phyloP scores from a whole-genome alignment of 2,329 filamentous ascomycete genomes.

The Sarocladiaceae sp. region DNA sequence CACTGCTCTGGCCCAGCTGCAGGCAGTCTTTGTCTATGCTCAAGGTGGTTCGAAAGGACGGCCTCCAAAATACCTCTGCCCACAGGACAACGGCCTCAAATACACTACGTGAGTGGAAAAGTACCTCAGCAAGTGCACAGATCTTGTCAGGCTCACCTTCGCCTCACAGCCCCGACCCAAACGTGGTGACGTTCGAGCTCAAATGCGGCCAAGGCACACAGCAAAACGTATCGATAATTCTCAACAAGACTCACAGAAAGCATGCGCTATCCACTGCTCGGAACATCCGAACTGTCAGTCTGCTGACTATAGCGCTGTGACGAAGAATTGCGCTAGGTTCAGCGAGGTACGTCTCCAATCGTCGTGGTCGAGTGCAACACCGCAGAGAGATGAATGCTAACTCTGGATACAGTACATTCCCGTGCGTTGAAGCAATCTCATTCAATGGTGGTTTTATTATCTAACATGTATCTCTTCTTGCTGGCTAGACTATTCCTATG shows the following conservation, averaged over 20 bases:
- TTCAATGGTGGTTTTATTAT: too few species aligned
- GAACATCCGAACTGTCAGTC: constrained; percentile 6
- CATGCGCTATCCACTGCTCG: constrained; percentile 1
- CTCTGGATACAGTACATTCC: neutral
- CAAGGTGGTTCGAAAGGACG: constrained; percentile 7
- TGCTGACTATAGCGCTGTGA: neutral
- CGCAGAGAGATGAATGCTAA: neutral
- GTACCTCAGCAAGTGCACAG: neutral
- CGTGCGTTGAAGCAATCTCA: neutral
- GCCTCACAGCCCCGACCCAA: too few species aligned
- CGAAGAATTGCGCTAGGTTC: neutral
- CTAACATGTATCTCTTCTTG: too few species aligned
- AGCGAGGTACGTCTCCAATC: constrained; percentile 2
- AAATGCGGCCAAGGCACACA: constrained; percentile 6
- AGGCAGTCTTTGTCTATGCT: neutral
- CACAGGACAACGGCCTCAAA: neutral
- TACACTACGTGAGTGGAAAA: neutral
- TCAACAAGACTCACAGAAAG: neutral
- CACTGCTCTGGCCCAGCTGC: neutral
- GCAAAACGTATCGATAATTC: neutral
- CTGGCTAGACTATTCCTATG: constrained; percentile 5
- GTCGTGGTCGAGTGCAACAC: too few species aligned
- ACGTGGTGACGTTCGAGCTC: constrained; percentile 1
- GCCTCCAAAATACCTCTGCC: neutral
- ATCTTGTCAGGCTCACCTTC: neutral